Conservation (phyloP, 2,329 filamentous ascomycete genomes). For the Venturia oleaginea region DNA sequence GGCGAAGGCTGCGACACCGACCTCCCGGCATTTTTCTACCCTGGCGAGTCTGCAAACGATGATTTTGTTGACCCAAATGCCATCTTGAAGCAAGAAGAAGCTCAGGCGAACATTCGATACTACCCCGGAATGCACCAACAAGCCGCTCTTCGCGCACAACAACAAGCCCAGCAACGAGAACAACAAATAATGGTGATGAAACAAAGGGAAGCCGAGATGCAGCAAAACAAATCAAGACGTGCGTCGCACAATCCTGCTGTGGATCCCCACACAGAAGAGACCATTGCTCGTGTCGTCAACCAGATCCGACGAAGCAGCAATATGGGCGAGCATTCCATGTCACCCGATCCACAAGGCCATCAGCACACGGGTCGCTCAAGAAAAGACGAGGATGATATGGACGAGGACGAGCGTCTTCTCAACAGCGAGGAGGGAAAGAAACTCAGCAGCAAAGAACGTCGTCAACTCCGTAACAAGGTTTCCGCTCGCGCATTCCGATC, state of each 20-base stretch:
- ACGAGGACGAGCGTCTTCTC: conserved; percentile 86
- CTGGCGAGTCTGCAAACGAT: conserved; percentile 31
- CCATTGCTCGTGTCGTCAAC: conserved; percentile 84
- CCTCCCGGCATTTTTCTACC: conserved; percentile 49
- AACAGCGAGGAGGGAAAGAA: conserved; percentile 99
- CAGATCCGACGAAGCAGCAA: conserved; percentile 76
- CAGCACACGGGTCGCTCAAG: conserved; percentile 63
- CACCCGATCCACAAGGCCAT: conserved; percentile 35
- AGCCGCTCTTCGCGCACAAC: conserved; percentile 59
- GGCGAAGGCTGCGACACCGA: conserved; percentile 9
- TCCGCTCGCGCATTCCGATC: conserved; percentile 96
- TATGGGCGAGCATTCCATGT: conserved; percentile 40
- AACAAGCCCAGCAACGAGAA: conserved; percentile 58
- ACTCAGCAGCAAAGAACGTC: conserved; percentile 92
- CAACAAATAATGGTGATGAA: conserved; percentile 33
- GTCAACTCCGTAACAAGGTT: conserved; percentile 97
- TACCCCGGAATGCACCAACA: conserved; percentile 94
- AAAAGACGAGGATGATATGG: conserved; percentile 97
- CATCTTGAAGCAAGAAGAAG: conserved; percentile 54
- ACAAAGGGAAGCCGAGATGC: conserved; percentile 44
- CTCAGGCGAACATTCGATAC: conserved; percentile 56
- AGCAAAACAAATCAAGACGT: conserved; percentile 21
- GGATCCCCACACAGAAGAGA: conserved; percentile 60
- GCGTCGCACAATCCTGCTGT: conserved; percentile 24
- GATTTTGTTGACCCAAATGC: conserved; percentile 66